Conservation (phyloP, 2,329 filamentous ascomycete genomes). For the Alternaria ethzedia region DNA sequence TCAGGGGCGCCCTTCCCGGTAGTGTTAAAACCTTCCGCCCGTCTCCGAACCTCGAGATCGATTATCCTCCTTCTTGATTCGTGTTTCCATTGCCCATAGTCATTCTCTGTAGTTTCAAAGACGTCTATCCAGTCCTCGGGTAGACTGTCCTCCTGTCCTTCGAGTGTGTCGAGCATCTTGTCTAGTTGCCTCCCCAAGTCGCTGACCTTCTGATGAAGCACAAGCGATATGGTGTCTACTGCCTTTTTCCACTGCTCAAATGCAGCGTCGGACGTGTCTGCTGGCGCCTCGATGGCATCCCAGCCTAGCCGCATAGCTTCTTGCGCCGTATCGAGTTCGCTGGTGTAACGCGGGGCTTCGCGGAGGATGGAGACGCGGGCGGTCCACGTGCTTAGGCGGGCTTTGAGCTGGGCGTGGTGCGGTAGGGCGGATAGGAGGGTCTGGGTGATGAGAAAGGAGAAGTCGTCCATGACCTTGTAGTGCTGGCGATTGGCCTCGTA, state of each 20-base stretch:
- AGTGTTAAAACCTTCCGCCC: conserved; percentile 12
- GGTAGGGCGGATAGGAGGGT: conserved; percentile 90
- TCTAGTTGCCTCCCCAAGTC: conserved; percentile 77
- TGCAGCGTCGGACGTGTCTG: conserved; percentile 39
- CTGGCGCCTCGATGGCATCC: conserved; percentile 61
- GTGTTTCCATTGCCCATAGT: conserved; percentile 81
- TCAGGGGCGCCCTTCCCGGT: neutral
- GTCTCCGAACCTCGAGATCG: conserved; percentile 62
- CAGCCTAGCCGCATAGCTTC: conserved; percentile 70
- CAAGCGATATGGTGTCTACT: conserved; percentile 62
- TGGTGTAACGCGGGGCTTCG: conserved; percentile 72
- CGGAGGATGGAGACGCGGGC: conserved; percentile 76
- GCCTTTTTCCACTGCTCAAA: conserved; percentile 46
- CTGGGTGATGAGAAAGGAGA: conserved; percentile 87
- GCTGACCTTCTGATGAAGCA: conserved; percentile 72
- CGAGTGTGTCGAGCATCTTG: conserved; percentile 82
- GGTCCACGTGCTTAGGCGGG: conserved; percentile 78
- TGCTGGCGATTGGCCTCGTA: conserved; percentile 43
- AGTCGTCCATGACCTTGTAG: conserved; percentile 81
- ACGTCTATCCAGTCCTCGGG: conserved; percentile 87
- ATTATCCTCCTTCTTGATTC: conserved; percentile 77
- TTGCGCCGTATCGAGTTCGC: conserved; percentile 68
- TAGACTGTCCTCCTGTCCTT: conserved; percentile 82
- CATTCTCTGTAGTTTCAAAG: conserved; percentile 78
- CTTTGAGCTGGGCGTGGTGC: conserved; percentile 74